These are phyloP conservation scores for Scleromitrula shiraiana DNA, from an alignment of 2,329 filamentous ascomycete genomes.

Conservation along the genomic window DNA sequence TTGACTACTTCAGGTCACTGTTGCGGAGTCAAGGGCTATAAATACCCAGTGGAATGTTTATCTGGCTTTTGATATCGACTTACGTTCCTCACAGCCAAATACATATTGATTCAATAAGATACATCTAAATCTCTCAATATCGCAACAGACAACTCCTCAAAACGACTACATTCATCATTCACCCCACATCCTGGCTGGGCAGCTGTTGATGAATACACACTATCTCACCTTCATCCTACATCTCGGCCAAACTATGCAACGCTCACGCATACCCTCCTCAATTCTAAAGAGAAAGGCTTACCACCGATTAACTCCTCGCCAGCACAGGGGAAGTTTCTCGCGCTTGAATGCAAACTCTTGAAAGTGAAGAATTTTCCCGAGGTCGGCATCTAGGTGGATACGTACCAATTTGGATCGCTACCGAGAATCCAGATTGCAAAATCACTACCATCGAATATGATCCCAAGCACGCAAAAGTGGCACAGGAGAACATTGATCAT, in stretches of 20 bases:
- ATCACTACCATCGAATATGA: neutral
- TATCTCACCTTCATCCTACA: slow-evolving; percentile 18
- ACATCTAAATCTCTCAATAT: too few species aligned
- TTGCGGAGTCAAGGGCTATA: too few species aligned
- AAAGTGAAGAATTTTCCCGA: slow-evolving; percentile 39
- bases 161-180: neutral
- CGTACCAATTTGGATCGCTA: slow-evolving; percentile 33
- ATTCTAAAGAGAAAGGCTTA: slow-evolving; percentile 30
- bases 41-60: too few species aligned
- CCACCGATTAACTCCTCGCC: slow-evolving; percentile 33
- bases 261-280: slow-evolving; percentile 24
- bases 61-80: too few species aligned
- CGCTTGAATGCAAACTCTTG: slow-evolving; percentile 33
- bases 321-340: slow-evolving; percentile 33
- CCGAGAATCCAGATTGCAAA: neutral
- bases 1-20: too few species aligned
- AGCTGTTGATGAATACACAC: neutral
- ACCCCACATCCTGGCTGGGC: neutral
- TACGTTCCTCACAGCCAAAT: too few species aligned
- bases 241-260: slow-evolving; percentile 16
- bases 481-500: neutral
- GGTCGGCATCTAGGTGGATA: slow-evolving; percentile 49
- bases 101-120: too few species aligned
- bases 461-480: neutral
- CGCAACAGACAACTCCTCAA: neutral